These are phyloP conservation scores for Gracilaria caudata DNA, from an alignment of 23 red algal genomes.

Conservation along the genomic window DNA sequence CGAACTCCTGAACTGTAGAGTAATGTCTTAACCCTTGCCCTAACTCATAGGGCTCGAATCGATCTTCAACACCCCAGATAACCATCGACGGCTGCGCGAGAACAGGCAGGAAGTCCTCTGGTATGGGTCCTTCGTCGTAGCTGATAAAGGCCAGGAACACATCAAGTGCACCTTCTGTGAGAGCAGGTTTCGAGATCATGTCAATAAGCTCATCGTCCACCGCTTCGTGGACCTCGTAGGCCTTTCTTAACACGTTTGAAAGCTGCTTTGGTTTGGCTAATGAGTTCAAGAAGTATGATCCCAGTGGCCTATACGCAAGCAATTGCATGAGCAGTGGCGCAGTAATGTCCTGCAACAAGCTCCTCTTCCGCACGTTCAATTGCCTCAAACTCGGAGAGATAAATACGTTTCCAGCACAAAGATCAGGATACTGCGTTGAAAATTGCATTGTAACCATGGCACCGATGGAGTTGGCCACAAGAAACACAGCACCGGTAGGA, in stretches of 20 bases:
- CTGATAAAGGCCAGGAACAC: slow-evolving; percentile 92
- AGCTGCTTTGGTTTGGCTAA: slow-evolving; percentile 63
- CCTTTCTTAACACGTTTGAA: slow-evolving; percentile 63
- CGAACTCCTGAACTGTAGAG: slow-evolving; percentile 68
- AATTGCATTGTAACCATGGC: slow-evolving; percentile 83
- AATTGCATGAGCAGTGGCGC: slow-evolving; percentile 77
- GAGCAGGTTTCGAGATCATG: slow-evolving; percentile 73
- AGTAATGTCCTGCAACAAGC: slow-evolving; percentile 59
- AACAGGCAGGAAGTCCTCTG: slow-evolving; percentile 81
- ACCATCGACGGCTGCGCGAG: slow-evolving; percentile 60
- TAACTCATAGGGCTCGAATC: slow-evolving; percentile 78
- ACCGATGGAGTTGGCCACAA: slow-evolving; percentile 95
- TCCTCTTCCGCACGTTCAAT: slow-evolving; percentile 88
- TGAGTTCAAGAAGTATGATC: slow-evolving; percentile 70
- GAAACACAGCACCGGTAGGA: slow-evolving; percentile 33
- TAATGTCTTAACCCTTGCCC: slow-evolving; percentile 51
- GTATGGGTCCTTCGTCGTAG: slow-evolving; percentile 89
- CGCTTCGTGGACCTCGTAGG: slow-evolving; percentile 74
- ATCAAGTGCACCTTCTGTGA: slow-evolving; percentile 77
- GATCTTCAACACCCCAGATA: slow-evolving; percentile 91
- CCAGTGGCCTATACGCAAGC: slow-evolving; percentile 62
- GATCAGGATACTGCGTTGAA: slow-evolving; percentile 48
- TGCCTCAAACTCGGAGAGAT: slow-evolving; percentile 86
- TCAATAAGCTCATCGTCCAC: slow-evolving; percentile 83
- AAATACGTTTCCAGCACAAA: slow-evolving; percentile 57